Base-by-base conservation (phyloP, 129 eudicot species). In the Apium graveolens region DNA sequence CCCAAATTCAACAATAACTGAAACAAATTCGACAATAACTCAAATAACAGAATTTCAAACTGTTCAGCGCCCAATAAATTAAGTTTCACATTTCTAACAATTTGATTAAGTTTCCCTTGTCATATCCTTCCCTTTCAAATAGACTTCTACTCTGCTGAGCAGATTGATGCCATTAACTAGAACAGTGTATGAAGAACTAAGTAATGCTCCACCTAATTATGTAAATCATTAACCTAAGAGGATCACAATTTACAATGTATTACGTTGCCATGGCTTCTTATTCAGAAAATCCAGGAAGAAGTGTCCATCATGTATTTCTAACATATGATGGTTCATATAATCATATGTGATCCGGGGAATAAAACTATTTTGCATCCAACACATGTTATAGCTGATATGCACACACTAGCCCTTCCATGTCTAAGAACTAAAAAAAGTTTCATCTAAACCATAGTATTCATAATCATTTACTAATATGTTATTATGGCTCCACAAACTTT, bases 221-320 rank as follows among this genome's bases (percentile, higher is more conserved):
- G 37, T 35, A 35, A 35, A 35, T 35, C 37, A 35, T 35, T 70
- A 95, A 84, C 96, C 97, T 89, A 87, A 96, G 99, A 74, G 99
- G 93, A 34, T 97, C 98, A 72, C 90, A 89, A 27, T 91, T 92
- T 97, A 72, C 90, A 89, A 27, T 91, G 91, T 70, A 97, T 91
- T 77, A 88, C 97, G 65, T 95, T 94, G 51, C 92, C 97, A 44
- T 89, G 90, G 83, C 93, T 95, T 85, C 97, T 88, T 85, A 95
- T 90, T 80, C 84, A 88, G 4, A 96, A 92, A 84, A 90, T 95
- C 74, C 96, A 83, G 55, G 96, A 92, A 76, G 97, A 92, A 31
- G 97, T 88, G 84, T 95, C 99, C 97, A 95, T 92, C 95, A 92
- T 82, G 75, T 95, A n/a, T n/a, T n/a, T n/a, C n/a, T n/a, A n/a